These are phyloP conservation scores for Aspergillus campestris DNA, from an alignment of 495 filamentous ascomycete species.

Conservation along the genomic window DNA sequence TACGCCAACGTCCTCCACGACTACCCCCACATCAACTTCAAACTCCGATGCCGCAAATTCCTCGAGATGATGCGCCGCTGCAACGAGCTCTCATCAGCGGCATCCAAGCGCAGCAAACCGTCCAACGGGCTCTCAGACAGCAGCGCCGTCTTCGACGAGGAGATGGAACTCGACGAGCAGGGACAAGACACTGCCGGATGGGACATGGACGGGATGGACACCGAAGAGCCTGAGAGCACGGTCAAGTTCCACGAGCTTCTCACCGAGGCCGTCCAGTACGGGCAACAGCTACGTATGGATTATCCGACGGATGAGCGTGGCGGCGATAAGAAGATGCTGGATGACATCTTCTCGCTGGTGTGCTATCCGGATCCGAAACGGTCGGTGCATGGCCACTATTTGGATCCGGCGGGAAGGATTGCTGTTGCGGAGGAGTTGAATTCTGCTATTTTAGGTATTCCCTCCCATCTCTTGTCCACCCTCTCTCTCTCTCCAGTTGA, in stretches of 20 bases:
- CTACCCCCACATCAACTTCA: conserved; percentile 87
- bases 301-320: conserved; percentile 60
- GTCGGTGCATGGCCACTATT: conserved; percentile 63
- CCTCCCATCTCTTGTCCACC: conserved; percentile 1
- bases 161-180: conserved; percentile 78
- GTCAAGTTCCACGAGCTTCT: conserved; percentile 48
- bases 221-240: conserved; percentile 30
- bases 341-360: conserved; percentile 82
- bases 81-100: conserved; percentile 49
- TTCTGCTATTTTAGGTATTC: conserved; percentile 81
- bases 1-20: conserved; percentile 76
- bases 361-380: conserved; percentile 76
- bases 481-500: conserved; percentile 8
- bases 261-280: conserved; percentile 68
- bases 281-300: conserved; percentile 66
- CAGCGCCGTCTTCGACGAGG: conserved; percentile 53
- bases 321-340: conserved; percentile 64
- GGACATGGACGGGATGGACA: conserved; percentile 48
- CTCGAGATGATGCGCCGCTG: conserved; percentile 89
- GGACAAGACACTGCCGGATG: conserved; percentile 38
- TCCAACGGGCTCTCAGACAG: conserved; percentile 25
- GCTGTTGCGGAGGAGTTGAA: conserved; percentile 91
- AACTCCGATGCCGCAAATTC: conserved; percentile 83
- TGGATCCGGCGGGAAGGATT: conserved; percentile 67
- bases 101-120: conserved; percentile 28